Percentiles rank a stretch among this genome's conserved stretches.
Conservation (phyloP, 2,329 filamentous ascomycete genomes). For the Drechslerella dactyloides region DNA sequence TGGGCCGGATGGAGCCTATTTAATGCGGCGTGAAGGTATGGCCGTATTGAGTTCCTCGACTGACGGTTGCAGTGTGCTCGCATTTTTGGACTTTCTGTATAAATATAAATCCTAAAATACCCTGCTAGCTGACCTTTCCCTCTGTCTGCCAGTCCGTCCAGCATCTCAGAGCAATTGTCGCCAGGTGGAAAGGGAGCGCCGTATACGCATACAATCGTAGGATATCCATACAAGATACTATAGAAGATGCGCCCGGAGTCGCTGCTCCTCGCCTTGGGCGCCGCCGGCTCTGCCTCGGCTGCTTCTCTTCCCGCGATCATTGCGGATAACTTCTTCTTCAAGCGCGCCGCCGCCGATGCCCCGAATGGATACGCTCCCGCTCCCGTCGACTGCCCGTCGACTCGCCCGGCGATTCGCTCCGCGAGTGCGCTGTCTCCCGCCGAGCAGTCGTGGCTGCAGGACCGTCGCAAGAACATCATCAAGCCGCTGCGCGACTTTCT, state of each 20-base stretch:
- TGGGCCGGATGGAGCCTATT: too few species aligned
- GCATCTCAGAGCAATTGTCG: too few species aligned
- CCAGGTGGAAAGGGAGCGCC: too few species aligned
- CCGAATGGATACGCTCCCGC: constrained; percentile 44
- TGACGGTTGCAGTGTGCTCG: too few species aligned
- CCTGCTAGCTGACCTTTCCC: too few species aligned
- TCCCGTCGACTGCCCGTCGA: constrained; percentile 42
- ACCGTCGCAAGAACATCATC: constrained; percentile 74
- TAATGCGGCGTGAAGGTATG: too few species aligned
- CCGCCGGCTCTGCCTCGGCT: background rate
- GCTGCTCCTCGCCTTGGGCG: background rate
- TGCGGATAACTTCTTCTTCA: background rate
- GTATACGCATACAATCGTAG: too few species aligned
- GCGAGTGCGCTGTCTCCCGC: constrained; percentile 57
- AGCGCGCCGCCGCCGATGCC: constrained; percentile 35
- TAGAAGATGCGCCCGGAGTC: background rate
- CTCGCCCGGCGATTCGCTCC: constrained; percentile 33
- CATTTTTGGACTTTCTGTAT: too few species aligned
- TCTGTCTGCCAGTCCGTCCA: too few species aligned
- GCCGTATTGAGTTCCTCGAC: too few species aligned
- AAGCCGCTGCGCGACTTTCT: constrained; percentile 76
- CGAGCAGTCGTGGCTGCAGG: constrained; percentile 76
- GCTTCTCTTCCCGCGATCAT: background rate
- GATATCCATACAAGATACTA: too few species aligned
- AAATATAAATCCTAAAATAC: too few species aligned